phyloP scores from a whole-genome alignment of 257 asterid genomes.

The Fraxinus quadrangulata region DNA sequence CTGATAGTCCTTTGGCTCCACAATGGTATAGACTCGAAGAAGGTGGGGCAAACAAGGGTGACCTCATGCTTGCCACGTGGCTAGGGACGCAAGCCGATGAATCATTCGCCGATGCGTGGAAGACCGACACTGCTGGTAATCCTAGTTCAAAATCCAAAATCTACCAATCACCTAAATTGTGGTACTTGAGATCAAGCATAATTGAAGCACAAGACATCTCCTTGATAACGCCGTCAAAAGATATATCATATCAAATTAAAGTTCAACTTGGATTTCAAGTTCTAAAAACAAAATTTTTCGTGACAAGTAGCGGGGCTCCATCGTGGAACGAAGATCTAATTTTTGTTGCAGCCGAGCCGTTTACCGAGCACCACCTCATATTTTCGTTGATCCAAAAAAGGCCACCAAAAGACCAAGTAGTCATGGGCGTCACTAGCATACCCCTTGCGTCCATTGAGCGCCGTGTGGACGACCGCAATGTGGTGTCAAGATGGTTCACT shows the following conservation, averaged over 20 bases:
- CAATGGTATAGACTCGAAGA: slow-evolving; percentile 94
- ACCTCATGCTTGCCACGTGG: slow-evolving; percentile 95
- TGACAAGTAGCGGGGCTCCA: slow-evolving; percentile 55
- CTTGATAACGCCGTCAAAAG: slow-evolving; percentile 36
- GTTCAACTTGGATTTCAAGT: slow-evolving; percentile 71
- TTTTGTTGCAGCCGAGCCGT: slow-evolving; percentile 84
- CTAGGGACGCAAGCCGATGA: slow-evolving; percentile 91
- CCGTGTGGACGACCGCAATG: slow-evolving; percentile 77
- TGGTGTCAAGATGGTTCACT: slow-evolving; percentile 78
- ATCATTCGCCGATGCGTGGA: slow-evolving; percentile 89
- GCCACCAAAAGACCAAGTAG: slow-evolving; percentile 46
- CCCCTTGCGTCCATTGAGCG: slow-evolving; percentile 69
- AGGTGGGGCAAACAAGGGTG: slow-evolving; percentile 83
- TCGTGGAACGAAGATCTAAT: slow-evolving; percentile 79
- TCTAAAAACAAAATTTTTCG: slow-evolving; percentile 57
- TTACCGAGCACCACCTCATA: slow-evolving; percentile 49
- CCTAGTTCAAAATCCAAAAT: slow-evolving; percentile 66
- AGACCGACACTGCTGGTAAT: slow-evolving; percentile 64
- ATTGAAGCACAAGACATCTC: slow-evolving; percentile 77
- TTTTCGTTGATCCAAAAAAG: slow-evolving; percentile 56
- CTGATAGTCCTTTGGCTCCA: slow-evolving; percentile 85
- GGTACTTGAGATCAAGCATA: slow-evolving; percentile 75
- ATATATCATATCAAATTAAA: slow-evolving; percentile 53
- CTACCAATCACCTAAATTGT: slow-evolving; percentile 82
- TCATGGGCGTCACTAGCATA: slow-evolving; percentile 55